These are phyloP conservation scores for Neonectria ditissima DNA, from an alignment of 2,329 filamentous ascomycete species.

Conservation along the genomic window DNA sequence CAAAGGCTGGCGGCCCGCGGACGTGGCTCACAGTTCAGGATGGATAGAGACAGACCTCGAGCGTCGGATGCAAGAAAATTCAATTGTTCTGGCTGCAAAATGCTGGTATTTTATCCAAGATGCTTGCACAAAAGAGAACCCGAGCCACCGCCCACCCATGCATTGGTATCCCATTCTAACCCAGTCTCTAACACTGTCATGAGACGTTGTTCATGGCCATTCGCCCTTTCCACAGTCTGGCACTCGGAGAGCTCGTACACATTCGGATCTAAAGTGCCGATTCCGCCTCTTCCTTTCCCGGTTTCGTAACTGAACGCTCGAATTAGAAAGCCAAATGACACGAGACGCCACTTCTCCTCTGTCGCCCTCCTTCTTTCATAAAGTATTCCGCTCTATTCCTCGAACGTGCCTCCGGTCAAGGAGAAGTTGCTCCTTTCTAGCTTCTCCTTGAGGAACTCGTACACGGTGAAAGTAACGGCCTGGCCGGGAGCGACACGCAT, in stretches of 20 bases:
- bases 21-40: conserved; percentile 9
- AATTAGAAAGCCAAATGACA: conserved; percentile 33
- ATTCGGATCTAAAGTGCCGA: conserved; percentile 29
- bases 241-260: conserved; percentile 13
- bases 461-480: conserved; percentile 81
- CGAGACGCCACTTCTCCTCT: neutral
- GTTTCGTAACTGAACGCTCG: conserved; percentile 30
- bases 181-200: conserved; percentile 19
- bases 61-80: conserved; percentile 37
- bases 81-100: conserved; percentile 45
- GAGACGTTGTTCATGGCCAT: conserved; percentile 11
- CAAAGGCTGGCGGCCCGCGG: neutral
- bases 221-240: conserved; percentile 7
- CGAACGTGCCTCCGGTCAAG: conserved; percentile 72
- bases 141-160: conserved; percentile 38
- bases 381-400: conserved; percentile 63
- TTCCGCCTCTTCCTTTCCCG: conserved; percentile 31
- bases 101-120: conserved; percentile 46
- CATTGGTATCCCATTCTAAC: conserved; percentile 45
- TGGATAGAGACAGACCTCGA: conserved; percentile 28
- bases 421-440: conserved; percentile 74
- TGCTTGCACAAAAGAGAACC: conserved; percentile 45
- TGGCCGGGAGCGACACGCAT: conserved; percentile 98
- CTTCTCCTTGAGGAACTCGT: conserved; percentile 80
- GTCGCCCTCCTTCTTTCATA: neutral